Evolutionary conservation across 192 early-diverging fungal genomes (phyloP).

Genomic region (Hyaloraphidium curvatum): DNA sequence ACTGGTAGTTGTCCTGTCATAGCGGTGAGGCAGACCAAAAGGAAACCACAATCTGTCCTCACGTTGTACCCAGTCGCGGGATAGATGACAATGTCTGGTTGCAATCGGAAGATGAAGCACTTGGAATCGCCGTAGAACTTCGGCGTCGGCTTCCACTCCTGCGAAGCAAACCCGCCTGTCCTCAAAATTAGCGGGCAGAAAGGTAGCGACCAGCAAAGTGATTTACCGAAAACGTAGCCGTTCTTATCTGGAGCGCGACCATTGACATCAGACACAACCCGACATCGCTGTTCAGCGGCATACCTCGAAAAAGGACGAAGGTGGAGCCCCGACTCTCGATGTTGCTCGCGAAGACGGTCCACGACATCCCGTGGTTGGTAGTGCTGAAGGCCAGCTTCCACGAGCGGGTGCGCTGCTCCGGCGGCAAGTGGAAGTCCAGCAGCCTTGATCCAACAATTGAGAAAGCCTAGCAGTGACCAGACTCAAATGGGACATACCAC

Average conservation of each 20-base stretch:
- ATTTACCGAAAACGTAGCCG: not conserved
- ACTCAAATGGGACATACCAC: not conserved
- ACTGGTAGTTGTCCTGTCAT: conserved; percentile 1
- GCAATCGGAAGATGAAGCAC: not conserved
- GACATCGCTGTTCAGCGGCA: not conserved
- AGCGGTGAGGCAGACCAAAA: no score
- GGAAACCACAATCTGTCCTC: no score
- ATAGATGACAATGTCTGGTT: not conserved
- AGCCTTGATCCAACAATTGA: not conserved
- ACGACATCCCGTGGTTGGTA: not conserved
- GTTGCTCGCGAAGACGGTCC: not conserved
- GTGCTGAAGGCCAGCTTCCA: not conserved
- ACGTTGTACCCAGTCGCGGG: not conserved
- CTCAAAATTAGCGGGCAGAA: not conserved
- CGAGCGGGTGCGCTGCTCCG: not conserved
- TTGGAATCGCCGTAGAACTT: not conserved
- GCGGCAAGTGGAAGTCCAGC: not conserved
- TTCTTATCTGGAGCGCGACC: not conserved
- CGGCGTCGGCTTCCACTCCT: not conserved
- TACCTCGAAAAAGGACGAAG: not conserved
- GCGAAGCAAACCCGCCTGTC: not conserved
- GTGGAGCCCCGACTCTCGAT: not conserved
- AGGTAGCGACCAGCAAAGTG: no score
- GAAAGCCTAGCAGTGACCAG: not conserved
- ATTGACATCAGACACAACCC: not conserved